phyloP scores from a whole-genome alignment of 164 flowering plant species.

The Kingdonia uniflora region DNA sequence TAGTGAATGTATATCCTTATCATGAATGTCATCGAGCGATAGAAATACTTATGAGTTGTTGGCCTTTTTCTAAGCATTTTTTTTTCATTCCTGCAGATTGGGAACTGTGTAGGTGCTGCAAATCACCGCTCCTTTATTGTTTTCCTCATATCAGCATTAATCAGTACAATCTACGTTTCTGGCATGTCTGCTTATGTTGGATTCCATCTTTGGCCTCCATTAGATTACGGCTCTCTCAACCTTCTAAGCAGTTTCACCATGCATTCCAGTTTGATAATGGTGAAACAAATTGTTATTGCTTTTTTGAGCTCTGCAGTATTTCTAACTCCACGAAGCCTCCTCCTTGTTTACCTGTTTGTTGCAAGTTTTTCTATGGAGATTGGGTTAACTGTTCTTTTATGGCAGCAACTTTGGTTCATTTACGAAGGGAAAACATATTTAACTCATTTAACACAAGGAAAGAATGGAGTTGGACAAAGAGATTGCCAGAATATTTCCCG shows the following conservation, averaged over 20 bases:
- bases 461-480: conserved; percentile 27
- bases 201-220: conserved; percentile 49
- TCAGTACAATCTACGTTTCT: conserved; percentile 53
- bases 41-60: no score
- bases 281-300: conserved; percentile 32
- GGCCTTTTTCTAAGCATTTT: no score
- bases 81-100: conserved; percentile 52
- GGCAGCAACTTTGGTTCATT: conserved; percentile 80
- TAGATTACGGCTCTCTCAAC: conserved; percentile 12
- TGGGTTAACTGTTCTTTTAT: conserved; percentile 65
- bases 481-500: conserved; percentile 56
- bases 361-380: conserved; percentile 57
- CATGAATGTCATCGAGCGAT: no score
- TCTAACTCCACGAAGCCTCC: conserved; percentile 52
- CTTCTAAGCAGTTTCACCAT: conserved; percentile 12
- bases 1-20: no score
- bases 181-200: conserved; percentile 44
- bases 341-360: conserved; percentile 65
- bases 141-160: conserved; percentile 59
- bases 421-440: conserved; percentile 79
- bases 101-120: conserved; percentile 92
- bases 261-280: conserved; percentile 10
- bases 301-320: conserved; percentile 39
- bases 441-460: conserved; percentile 34
- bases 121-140: conserved; percentile 66